phyloP scores from a whole-genome alignment of 208 protist species.

The Crithidia expoeki region DNA sequence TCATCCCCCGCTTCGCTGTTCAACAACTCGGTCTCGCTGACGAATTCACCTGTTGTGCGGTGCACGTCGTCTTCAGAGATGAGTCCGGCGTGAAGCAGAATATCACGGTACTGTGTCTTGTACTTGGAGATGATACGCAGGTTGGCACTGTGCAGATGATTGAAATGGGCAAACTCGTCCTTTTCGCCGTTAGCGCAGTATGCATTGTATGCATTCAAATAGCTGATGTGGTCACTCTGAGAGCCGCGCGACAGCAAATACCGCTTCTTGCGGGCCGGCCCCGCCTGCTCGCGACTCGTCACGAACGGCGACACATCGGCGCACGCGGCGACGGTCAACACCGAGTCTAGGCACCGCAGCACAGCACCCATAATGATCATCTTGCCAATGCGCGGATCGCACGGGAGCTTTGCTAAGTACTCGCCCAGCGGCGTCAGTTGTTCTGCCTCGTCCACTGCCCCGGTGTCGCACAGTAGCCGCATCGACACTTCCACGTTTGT shows the following conservation, averaged over 20 bases:
- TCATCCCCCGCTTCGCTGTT: not conserved
- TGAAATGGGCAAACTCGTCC: slow-evolving; percentile 50
- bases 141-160: slow-evolving; percentile 61
- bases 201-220: slow-evolving; percentile 88
- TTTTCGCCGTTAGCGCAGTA: slow-evolving; percentile 56
- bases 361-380: slow-evolving; percentile 94
- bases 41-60: not conserved
- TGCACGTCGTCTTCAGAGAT: slow-evolving; percentile 21
- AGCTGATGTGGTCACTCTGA: slow-evolving; percentile 84
- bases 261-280: slow-evolving; percentile 54
- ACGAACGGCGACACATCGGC: slow-evolving; percentile 75
- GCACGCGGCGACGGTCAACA: slow-evolving; percentile 94
- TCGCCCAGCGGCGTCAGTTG: slow-evolving; percentile 87
- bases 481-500: slow-evolving; percentile 70
- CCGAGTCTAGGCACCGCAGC: slow-evolving; percentile 93
- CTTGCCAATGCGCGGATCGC: slow-evolving; percentile 90
- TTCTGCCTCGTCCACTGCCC: slow-evolving; percentile 54
- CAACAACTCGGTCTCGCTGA: not conserved
- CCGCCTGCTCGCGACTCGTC: slow-evolving; percentile 42
- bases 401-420: slow-evolving; percentile 86
- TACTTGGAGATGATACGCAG: slow-evolving; percentile 81
- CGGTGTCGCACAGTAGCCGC: slow-evolving; percentile 61
- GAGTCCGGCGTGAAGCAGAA: slow-evolving; percentile 69
- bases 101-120: slow-evolving; percentile 85
- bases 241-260: slow-evolving; percentile 61